Base-by-base conservation (phyloP, 139 green algal genomes). In the Chlorella vulgaris region DNA sequence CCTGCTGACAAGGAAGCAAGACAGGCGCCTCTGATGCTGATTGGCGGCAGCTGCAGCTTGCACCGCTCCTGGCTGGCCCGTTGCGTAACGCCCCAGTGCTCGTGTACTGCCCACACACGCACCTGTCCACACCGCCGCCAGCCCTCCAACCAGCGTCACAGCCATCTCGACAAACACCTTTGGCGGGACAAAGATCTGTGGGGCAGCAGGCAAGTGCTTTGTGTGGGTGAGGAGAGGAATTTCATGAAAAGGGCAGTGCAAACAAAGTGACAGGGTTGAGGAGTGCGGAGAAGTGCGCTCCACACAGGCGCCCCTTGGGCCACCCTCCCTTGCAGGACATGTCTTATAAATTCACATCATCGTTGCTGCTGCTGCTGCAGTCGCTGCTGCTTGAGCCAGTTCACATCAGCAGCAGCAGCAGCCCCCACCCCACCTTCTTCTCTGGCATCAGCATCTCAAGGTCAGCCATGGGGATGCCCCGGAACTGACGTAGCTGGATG, bases 381-480 rank as follows among this genome's bases (percentile, higher is more conserved):
- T 6, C 7, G 40, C 7, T 4, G 7, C 10, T 18, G 21, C 10
- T 28, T 31, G 21, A 18, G 8, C 35, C 24, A 1, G 42, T 40
- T 19, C 7, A 43, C 63, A 70, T 4, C 4, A n/a, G 33, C 33
- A 68, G 3, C 29, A n/a, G n/a, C 10, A 74, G 6, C 21, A 60
- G 3, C 67, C n/a, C 7, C 13, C 26, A 42, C 2, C 69, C 26
- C 40, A 93, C 81, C 39, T 61, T 76, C 83, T 94, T 96, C 60
- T 94, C 91, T 0, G 93, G 93, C 82, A 97, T 92, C 21, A 97
- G 85, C 74, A 97, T 88, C 85, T 97, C 93, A 2, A 92, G 42
- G 80, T 97, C 93, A 5, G 93, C 93, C 83, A 95, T 90, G 6
- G 93, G 92, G 39, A 95, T 86, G 50, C 91, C 86, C 3, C 80